phyloP scores from a whole-genome alignment of 441 rosid genomes.

The Pelargonium citronellum region DNA sequence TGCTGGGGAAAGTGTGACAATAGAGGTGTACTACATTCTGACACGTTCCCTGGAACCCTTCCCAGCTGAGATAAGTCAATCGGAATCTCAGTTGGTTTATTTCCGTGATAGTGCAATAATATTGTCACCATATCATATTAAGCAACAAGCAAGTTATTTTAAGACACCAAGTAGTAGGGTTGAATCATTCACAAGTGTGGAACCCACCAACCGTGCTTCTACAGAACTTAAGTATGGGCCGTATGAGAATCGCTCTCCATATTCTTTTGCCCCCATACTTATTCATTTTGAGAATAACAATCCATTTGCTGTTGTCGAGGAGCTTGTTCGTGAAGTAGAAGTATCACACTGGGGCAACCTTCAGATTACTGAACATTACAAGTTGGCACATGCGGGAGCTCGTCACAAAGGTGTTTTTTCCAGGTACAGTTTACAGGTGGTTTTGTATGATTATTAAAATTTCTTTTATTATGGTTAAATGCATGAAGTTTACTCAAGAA shows the following conservation, averaged over 20 bases:
- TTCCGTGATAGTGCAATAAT: constrained; percentile 70
- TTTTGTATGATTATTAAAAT: background rate
- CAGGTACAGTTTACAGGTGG: constrained; percentile 42
- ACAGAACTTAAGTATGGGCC: constrained; percentile 87
- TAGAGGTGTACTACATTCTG: constrained; percentile 73
- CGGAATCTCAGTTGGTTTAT: constrained; percentile 86
- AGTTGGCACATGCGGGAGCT: constrained; percentile 85
- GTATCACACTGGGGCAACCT: constrained; percentile 98
- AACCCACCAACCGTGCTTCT: constrained; percentile 68
- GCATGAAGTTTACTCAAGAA: background rate
- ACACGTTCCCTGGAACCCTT: constrained; percentile 88
- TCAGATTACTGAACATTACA: constrained; percentile 85
- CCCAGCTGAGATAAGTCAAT: constrained; percentile 83
- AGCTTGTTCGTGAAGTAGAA: constrained; percentile 89
- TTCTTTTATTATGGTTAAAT: background rate
- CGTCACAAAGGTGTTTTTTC: constrained; percentile 92
- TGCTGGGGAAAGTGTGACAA: constrained; percentile 52
- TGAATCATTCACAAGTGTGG: constrained; percentile 79
- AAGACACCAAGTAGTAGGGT: constrained; percentile 77
- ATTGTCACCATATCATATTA: constrained; percentile 69
- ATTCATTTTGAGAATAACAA: constrained; percentile 88
- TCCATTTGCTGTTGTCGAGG: constrained; percentile 98
- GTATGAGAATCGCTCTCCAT: constrained; percentile 61
- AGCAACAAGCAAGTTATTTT: constrained; percentile 65
- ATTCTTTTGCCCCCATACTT: constrained; percentile 67